phyloP scores from a whole-genome alignment of 164 flowering plant genomes.

The Macadamia integrifolia region DNA sequence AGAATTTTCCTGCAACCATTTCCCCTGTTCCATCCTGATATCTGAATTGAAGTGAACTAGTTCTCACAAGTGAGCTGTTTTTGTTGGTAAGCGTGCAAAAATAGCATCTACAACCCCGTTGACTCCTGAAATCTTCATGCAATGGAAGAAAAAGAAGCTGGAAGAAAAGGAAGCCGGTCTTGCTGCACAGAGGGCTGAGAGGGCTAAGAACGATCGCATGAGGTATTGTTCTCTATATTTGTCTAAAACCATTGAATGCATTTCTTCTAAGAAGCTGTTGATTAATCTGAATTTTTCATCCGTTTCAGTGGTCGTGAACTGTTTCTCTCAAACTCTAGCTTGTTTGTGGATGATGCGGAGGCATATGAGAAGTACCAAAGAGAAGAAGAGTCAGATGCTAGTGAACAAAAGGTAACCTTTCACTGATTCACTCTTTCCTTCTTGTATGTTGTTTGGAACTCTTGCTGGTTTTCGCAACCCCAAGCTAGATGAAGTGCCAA shows the following conservation, averaged over 20 bases:
- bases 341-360: slow-evolving; percentile 84
- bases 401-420: slow-evolving; percentile 21
- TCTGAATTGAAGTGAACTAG: not conserved
- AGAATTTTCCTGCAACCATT: not conserved
- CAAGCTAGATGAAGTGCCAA: not conserved
- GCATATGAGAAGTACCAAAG: slow-evolving; percentile 35
- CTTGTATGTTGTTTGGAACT: not conserved
- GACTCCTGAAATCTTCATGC: slow-evolving; percentile 75
- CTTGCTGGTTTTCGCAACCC: too few species aligned
- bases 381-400: slow-evolving; percentile 25
- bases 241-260: not conserved
- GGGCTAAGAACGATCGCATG: slow-evolving; percentile 94
- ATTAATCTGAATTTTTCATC: not conserved
- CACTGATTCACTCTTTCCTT: not conserved
- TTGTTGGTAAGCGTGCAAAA: slow-evolving; percentile 69
- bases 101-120: slow-evolving; percentile 64
- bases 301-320: slow-evolving; percentile 39
- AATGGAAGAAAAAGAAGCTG: slow-evolving; percentile 87
- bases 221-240: slow-evolving; percentile 31
- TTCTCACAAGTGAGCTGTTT: slow-evolving; percentile 5
- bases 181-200: slow-evolving; percentile 74
- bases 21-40: not conserved
- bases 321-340: slow-evolving; percentile 81
- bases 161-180: slow-evolving; percentile 80
- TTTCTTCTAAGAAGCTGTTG: not conserved